A percentile compares a stretch with the other conserved stretches of the same genome.
Evolutionary conservation across 75 land plant genomes (phyloP).

Genomic region (Picea glauca): DNA sequence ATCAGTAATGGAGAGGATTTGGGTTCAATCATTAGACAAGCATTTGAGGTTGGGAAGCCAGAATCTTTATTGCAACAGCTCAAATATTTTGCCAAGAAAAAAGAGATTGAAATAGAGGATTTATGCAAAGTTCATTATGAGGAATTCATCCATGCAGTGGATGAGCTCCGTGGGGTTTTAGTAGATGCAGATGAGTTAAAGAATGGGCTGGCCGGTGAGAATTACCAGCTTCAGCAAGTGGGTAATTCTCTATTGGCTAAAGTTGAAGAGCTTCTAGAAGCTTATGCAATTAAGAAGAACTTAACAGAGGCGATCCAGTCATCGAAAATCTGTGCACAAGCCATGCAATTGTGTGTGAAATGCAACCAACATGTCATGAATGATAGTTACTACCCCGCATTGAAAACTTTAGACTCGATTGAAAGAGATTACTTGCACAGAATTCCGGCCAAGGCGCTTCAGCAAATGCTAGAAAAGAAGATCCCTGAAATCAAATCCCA

Average conservation of each 20-base stretch:
- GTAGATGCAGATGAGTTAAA: slow-evolving; percentile 88
- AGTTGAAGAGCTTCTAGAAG: slow-evolving; percentile 34
- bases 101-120: slow-evolving; percentile 95
- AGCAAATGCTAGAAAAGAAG: slow-evolving; percentile 56
- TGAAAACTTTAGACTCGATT: slow-evolving; percentile 64
- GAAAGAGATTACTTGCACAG: slow-evolving; percentile 43
- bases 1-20: slow-evolving; percentile 88
- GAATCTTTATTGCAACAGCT: slow-evolving; percentile 82
- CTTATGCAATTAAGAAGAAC: slow-evolving; percentile 51
- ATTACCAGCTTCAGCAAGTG: slow-evolving; percentile 63
- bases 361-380: slow-evolving; percentile 56
- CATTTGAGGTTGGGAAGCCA: slow-evolving; percentile 86
- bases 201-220: slow-evolving; percentile 68
- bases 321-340: slow-evolving; percentile 41
- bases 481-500: slow-evolving; percentile 66
- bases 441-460: slow-evolving; percentile 56
- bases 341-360: slow-evolving; percentile 54
- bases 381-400: slow-evolving; percentile 67
- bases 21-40: slow-evolving; percentile 78
- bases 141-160: slow-evolving; percentile 97
- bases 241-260: slow-evolving; percentile 61
- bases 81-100: slow-evolving; percentile 67
- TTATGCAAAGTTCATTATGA: slow-evolving; percentile 87
- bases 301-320: slow-evolving; percentile 48
- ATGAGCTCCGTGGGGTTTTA: slow-evolving; percentile 84